Base-by-base conservation (phyloP, 2,329 filamentous ascomycete species). In the Exserohilum rostratum region DNA sequence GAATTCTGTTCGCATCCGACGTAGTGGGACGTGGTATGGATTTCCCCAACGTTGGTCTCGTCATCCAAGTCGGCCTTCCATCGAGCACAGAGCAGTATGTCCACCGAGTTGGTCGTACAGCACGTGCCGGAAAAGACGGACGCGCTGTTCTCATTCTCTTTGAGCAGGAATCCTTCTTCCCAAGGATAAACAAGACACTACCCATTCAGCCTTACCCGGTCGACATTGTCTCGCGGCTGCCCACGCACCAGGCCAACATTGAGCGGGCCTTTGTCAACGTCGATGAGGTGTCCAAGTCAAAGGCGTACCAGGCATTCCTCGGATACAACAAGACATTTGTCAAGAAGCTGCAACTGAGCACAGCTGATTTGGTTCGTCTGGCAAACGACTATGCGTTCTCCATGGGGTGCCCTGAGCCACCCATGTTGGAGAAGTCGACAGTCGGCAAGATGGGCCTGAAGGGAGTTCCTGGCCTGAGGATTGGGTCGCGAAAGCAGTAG, bases 131-230 rank as follows among this genome's bases (percentile, higher is more conserved):
- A 13, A 79, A 77, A 22, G 78, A 82, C 44, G 82, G 82, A 10
- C 79, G 82, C 34, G 82, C 82, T 11, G 76, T 85, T 51, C 80
- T 84, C 47, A 62, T 85, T 13, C 76, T 85, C 38, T 83, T 80
- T 9, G 64, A 82, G 57, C 74, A 75, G 47, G 83, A 85, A 60
- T 76, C 77, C 6, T 85, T 81, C 72, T 84, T 84, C 68, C 67
- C 80, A 20, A 73, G 71, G 31, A 70, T 71, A 50, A 83, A 83
- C 66, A 80, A 70, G 55, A 74, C 77, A 29, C 68, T 84, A 15
- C 80, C 80, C 15, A 83, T 84, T 64, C 69, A 80, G 27, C 76
- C 80, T 2, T 81, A 83, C 58, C 78, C 80, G 1, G 69, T 73
- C 12, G 71, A 77, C 18, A 72, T 83, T 52, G 67, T 71, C 6